Conservation (phyloP, 2,329 filamentous ascomycete species). For the Trichoderma atroviride region DNA sequence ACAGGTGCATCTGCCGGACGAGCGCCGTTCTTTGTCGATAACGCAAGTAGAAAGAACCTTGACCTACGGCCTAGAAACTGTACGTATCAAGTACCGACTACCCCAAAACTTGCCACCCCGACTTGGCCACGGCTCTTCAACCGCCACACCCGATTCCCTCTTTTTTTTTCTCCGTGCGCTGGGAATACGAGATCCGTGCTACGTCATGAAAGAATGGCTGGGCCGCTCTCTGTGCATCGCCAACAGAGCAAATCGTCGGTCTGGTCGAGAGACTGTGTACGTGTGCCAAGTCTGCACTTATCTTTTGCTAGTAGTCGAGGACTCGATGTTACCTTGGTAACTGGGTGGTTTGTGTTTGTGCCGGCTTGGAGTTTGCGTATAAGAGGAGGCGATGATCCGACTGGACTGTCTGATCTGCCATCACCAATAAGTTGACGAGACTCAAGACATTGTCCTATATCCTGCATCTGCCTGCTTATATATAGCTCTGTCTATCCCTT, state of each 20-base stretch:
- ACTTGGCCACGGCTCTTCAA: conserved; percentile 9
- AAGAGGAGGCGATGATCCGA: conserved; percentile 13
- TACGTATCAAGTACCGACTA: background rate
- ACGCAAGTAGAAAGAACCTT: background rate
- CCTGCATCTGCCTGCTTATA: background rate
- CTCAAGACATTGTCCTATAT: background rate
- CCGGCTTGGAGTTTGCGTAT: background rate
- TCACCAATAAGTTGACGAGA: background rate
- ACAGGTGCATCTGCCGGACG: conserved; percentile 17
- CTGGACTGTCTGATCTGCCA: background rate
- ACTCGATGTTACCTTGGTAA: background rate
- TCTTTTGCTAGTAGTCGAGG: background rate
- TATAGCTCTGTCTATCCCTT: background rate
- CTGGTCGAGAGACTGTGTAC: background rate
- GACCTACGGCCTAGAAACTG: rapidly evolving
- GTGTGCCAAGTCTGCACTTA: background rate
- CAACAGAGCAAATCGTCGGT: conserved; percentile 1
- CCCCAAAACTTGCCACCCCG: conserved; percentile 5
- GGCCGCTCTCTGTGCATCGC: conserved; percentile 9
- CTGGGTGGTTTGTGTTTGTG: background rate
- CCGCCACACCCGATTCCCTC: conserved; percentile 3
- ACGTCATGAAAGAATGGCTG: conserved; percentile 29
- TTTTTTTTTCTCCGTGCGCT: background rate
- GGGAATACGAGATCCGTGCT: conserved; percentile 33
- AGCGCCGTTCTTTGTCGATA: background rate